Evolutionary conservation across 805 yeast species (phyloP).

Genomic region (Candida stauntonica): DNA sequence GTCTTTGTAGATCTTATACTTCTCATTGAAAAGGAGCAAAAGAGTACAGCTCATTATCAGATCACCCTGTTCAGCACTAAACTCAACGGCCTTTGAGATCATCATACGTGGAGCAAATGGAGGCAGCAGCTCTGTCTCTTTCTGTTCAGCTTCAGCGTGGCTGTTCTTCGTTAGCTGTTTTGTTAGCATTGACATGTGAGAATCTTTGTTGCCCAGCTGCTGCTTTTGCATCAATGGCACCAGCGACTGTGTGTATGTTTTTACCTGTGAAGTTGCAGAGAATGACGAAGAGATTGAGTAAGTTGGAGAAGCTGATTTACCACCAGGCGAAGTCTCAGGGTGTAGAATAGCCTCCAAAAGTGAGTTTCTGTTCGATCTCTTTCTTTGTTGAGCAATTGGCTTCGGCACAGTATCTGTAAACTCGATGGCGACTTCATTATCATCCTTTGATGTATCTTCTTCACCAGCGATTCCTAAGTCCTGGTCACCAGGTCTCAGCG

Average conservation of each 20-base stretch:
- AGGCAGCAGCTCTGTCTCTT: constrained; percentile 14
- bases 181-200: constrained; percentile 24
- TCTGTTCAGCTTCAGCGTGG: background rate
- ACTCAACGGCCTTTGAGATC: constrained; percentile 47
- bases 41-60: constrained; percentile 54
- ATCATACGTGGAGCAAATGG: constrained; percentile 60
- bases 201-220: constrained; percentile 8
- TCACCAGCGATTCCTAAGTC: no score
- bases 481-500: no score
- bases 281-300: constrained; percentile 19
- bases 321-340: constrained; percentile 17
- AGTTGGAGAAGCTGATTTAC: constrained; percentile 22
- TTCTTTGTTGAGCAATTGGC: constrained; percentile 15
- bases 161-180: constrained; percentile 23
- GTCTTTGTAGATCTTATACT: constrained; percentile 30
- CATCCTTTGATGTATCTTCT: constrained; percentile 6
- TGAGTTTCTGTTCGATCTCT: constrained; percentile 22
- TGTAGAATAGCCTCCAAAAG: constrained; percentile 26
- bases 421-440: constrained; percentile 24
- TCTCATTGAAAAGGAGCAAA: constrained; percentile 46
- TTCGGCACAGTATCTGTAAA: constrained; percentile 15
- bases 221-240: constrained; percentile 13
- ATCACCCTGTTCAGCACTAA: constrained; percentile 60
- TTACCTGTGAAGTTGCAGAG: constrained; percentile 14
- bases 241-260: constrained; percentile 15